A percentile compares a stretch with the other conserved stretches of the same genome.
phyloP scores from a whole-genome alignment of 805 yeast genomes.

The Wickerhamiella occidentalis region DNA sequence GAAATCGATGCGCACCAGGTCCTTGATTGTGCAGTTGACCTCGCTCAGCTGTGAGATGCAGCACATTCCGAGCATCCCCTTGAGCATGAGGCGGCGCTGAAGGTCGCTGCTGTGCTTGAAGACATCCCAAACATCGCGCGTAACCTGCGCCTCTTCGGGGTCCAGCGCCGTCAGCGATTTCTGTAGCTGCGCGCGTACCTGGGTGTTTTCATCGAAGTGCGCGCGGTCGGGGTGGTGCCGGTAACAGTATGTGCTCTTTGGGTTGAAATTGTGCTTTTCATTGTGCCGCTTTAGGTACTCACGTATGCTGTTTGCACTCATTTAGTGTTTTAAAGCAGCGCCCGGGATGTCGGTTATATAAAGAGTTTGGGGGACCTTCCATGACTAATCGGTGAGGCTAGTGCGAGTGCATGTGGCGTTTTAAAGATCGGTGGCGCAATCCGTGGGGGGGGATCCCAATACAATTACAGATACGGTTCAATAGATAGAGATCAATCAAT shows the following conservation, averaged over 20 bases:
- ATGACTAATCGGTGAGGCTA: no score
- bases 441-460: no score
- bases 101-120: conserved; percentile 62
- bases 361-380: no score
- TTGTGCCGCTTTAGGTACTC: neutral
- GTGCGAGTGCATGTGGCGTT: no score
- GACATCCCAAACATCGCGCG: conserved; percentile 72
- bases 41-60: conserved; percentile 92
- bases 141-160: conserved; percentile 61
- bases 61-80: conserved; percentile 77
- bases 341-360: no score
- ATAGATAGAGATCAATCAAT: no score
- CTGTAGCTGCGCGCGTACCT: conserved; percentile 36
- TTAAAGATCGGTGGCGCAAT: no score
- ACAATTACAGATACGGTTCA: no score
- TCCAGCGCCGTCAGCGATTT: conserved; percentile 33
- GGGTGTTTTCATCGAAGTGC: neutral
- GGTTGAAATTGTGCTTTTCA: neutral
- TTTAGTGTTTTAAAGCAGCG: neutral
- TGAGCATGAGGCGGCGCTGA: conserved; percentile 62
- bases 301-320: conserved; percentile 1
- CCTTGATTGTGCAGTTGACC: conserved; percentile 65
- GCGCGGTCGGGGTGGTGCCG: conserved; percentile 11
- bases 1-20: conserved; percentile 78
- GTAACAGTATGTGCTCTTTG: neutral